Conservation (phyloP, 345 rosid species). For the Gossypium raimondii region DNA sequence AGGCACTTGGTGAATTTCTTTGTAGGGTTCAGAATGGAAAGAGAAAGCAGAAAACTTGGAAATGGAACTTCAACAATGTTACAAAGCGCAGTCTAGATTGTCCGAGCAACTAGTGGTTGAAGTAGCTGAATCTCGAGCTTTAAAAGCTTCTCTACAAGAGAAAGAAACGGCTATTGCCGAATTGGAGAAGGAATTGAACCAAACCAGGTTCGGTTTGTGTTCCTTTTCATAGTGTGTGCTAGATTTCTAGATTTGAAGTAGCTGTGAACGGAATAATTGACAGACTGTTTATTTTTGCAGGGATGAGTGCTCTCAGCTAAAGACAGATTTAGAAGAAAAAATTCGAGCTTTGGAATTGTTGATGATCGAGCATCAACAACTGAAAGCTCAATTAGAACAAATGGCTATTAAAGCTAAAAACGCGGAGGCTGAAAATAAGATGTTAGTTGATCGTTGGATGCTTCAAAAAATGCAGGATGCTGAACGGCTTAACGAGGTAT, state of each 20-base stretch:
- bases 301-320: conserved; percentile 55
- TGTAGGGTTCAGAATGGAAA: conserved; percentile 91
- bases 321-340: conserved; percentile 62
- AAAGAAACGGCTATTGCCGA: conserved; percentile 50
- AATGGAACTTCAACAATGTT: conserved; percentile 81
- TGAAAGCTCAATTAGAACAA: conserved; percentile 57
- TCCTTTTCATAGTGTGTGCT: background rate
- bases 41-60: conserved; percentile 82
- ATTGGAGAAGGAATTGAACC: conserved; percentile 44
- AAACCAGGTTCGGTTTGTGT: conserved; percentile 43
- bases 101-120: conserved; percentile 90
- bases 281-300: conserved; percentile 31
- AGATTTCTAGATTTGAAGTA: background rate
- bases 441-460: conserved; percentile 95
- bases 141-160: conserved; percentile 67
- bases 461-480: conserved; percentile 97
- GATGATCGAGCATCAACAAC: conserved; percentile 53
- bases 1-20: conserved; percentile 1
- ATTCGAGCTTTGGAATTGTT: conserved; percentile 57
- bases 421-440: conserved; percentile 86
- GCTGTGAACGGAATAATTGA: background rate
- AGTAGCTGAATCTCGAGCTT: conserved; percentile 71
- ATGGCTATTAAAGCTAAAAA: conserved; percentile 57
- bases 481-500: conserved; percentile 97
- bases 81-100: conserved; percentile 82